Conservation (phyloP, 2,329 filamentous ascomycete species). For the Elsinoe batatas region DNA sequence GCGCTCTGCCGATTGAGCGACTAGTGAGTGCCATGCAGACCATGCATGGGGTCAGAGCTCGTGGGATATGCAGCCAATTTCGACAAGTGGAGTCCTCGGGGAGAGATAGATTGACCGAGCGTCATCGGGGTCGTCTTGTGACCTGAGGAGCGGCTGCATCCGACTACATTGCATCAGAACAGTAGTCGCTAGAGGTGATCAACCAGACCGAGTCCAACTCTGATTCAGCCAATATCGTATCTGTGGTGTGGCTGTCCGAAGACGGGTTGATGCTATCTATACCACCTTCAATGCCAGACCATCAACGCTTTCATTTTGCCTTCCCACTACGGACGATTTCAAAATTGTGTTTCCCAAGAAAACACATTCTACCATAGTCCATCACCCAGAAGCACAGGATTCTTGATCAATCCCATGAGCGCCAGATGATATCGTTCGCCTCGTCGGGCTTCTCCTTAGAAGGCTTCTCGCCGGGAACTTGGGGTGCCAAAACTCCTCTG, state of each 20-base stretch:
- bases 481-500: too few relatives aligned
- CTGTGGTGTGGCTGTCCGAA: neutral
- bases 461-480: too few relatives aligned
- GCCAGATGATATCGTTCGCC: too few relatives aligned
- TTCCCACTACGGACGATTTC: too few relatives aligned
- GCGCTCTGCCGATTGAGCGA: neutral
- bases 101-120: constrained; percentile 1
- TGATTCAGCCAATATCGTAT: neutral
- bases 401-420: too few relatives aligned
- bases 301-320: too few relatives aligned
- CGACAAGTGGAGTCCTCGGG: neutral
- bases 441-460: too few relatives aligned
- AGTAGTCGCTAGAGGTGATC: neutral
- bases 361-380: too few relatives aligned
- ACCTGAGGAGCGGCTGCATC: neutral
- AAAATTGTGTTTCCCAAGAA: too few relatives aligned
- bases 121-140: neutral
- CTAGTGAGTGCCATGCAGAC: constrained; percentile 5
- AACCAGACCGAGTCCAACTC: neutral
- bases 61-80: constrained; percentile 2
- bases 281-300: too few relatives aligned
- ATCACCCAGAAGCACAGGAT: too few relatives aligned
- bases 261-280: neutral
- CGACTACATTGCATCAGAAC: neutral
- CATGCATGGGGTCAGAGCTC: constrained; percentile 9